phyloP scores from a whole-genome alignment of 805 yeast genomes.

The Ogataea haglerorum region DNA sequence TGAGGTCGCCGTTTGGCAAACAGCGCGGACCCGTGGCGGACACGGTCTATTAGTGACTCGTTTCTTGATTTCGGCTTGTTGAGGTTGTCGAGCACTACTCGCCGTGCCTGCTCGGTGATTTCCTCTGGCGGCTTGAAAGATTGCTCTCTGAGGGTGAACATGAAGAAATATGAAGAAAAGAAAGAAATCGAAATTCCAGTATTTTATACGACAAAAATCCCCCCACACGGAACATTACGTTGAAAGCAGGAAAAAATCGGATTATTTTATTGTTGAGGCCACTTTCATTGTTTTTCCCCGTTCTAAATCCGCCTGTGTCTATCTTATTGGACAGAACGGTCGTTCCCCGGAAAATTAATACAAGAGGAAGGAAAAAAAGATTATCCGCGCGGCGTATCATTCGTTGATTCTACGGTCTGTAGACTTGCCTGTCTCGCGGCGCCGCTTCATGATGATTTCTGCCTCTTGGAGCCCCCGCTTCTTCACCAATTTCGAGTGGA shows the following conservation, averaged over 20 bases:
- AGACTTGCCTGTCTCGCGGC: constrained; percentile 30
- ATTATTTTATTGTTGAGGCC: constrained; percentile 1
- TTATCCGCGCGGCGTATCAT: constrained; percentile 8
- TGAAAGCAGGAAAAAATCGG: neutral
- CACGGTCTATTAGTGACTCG: constrained; percentile 9
- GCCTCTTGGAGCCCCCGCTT: constrained; percentile 44
- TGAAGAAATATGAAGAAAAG: neutral
- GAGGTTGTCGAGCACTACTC: constrained; percentile 22
- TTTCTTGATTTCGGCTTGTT: constrained; percentile 1
- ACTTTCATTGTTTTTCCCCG: neutral
- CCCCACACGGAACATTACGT: constrained; percentile 6
- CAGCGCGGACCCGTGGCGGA: constrained; percentile 11
- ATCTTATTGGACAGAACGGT: constrained; percentile 5
- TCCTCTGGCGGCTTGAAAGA: constrained; percentile 22
- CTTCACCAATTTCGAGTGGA: constrained; percentile 58
- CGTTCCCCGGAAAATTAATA: constrained; percentile 6
- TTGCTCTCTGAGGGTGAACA: constrained; percentile 18
- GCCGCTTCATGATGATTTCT: constrained; percentile 32
- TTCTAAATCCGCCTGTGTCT: neutral
- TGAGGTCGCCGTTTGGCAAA: constrained; percentile 9
- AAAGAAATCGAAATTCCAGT: constrained; percentile 2
- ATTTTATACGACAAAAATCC: neutral
- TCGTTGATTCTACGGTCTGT: constrained; percentile 28
- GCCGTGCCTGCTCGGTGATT: constrained; percentile 27
- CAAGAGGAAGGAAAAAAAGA: neutral